phyloP scores from a whole-genome alignment of 2,329 filamentous ascomycete genomes.

The Madurella fahalii region DNA sequence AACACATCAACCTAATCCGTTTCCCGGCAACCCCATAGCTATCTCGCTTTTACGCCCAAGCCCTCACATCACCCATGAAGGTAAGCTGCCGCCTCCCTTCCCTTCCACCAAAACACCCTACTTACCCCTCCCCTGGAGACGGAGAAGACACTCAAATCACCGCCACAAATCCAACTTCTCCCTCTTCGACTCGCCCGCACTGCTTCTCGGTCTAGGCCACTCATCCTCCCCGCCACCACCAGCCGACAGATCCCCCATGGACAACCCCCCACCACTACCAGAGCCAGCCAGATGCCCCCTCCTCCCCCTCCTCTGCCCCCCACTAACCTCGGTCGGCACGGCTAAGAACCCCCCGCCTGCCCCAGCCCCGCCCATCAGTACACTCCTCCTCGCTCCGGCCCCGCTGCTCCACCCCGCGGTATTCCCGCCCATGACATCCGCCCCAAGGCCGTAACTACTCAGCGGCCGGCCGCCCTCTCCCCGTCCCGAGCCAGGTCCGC shows the following conservation, averaged over 20 bases:
- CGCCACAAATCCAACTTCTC: slow-evolving; percentile 28
- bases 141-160: slow-evolving; percentile 1
- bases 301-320: background rate
- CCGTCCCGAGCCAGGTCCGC: slow-evolving; percentile 34
- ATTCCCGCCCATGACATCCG: slow-evolving; percentile 38
- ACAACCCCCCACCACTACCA: background rate
- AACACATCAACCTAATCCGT: too few species aligned
- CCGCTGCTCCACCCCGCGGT: slow-evolving; percentile 48
- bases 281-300: background rate
- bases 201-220: slow-evolving; percentile 25
- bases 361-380: slow-evolving; percentile 49
- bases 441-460: slow-evolving; percentile 55
- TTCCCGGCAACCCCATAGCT: too few species aligned
- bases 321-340: slow-evolving; percentile 36
- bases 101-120: background rate
- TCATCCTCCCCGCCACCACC: slow-evolving; percentile 18
- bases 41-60: too few species aligned
- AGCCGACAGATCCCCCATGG: background rate
- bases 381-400: slow-evolving; percentile 48
- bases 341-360: slow-evolving; percentile 51
- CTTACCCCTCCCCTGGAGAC: background rate
- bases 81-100: too few species aligned
- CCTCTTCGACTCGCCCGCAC: slow-evolving; percentile 24
- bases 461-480: slow-evolving; percentile 39
- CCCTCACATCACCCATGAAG: too few species aligned